Base-by-base conservation (phyloP, 805 yeast species). In the Candida namnaoensis region DNA sequence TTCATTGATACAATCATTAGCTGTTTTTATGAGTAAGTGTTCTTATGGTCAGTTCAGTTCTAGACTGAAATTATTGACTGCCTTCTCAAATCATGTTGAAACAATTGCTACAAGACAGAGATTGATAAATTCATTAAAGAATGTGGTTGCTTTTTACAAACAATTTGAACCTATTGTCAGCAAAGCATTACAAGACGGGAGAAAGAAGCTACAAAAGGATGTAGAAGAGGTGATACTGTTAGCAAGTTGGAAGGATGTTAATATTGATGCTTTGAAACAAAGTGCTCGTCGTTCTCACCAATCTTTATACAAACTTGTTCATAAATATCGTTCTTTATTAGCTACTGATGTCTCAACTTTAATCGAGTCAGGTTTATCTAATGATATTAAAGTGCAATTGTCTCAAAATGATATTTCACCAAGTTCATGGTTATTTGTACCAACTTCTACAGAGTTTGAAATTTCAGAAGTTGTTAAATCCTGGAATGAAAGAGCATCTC, bases 221-320 rank as follows among this genome's bases (percentile, higher is more conserved):
- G 75, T 93, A 10, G 71, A 78, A 32, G 99, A 93, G 44, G 81
- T 88, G 4, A 88, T 93, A 36, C 64, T 87, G 37, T 68, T 93
- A 13, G 97, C 99, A 1, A 86, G 96, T 53, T 95, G 98, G 98
- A 88, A 90, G 51, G 99, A 93, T 64, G 90, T 88, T 11, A 95
- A 93, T 54, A 77, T 88, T 36, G 95, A 85, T 55, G 96, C 99
- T 0, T 70, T 93, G 53, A 88, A 87, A 51, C 97, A 90, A 61
- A 87, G 96, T 61, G 93, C 99, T 6, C 79, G 88, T 48, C 76
- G 83, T 38, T 88, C 97, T 1, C 99, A 95, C 56, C 77, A 78
- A 48, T 78, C 72, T 51, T 76, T 93, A 41, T 91, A 82, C 74
- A 93, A 88, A 61, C 58, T 85, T 40, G 83, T 91, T 10, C 73